A percentile compares a stretch with the other conserved stretches of the same genome.
These are phyloP conservation scores for Ophioceras dolichostomum DNA, from an alignment of 2,329 filamentous ascomycete species.

Conservation along the genomic window DNA sequence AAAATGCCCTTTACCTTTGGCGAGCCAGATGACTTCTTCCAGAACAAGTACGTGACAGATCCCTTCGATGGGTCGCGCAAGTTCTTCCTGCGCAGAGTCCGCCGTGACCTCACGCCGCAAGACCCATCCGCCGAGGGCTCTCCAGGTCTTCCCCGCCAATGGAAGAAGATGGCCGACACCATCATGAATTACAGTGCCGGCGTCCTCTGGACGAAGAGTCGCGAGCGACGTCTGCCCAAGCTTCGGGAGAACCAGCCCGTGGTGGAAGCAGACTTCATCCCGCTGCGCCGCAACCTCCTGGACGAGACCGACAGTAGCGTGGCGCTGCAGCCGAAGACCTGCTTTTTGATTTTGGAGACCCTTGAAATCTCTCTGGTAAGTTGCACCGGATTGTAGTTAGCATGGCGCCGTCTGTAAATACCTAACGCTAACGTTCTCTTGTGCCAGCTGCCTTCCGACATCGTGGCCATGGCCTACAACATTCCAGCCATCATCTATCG, in stretches of 20 bases:
- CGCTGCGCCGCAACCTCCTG: constrained; percentile 72
- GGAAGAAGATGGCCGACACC: constrained; percentile 27
- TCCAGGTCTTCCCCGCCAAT: no score
- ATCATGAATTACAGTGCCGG: constrained; percentile 82
- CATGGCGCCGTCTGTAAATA: background rate
- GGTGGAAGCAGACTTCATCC: constrained; percentile 59
- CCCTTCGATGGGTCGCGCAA: constrained; percentile 52
- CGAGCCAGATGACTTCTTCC: constrained; percentile 34
- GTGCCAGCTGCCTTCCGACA: constrained; percentile 53
- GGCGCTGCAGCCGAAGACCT: constrained; percentile 24
- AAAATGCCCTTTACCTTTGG: constrained; percentile 26
- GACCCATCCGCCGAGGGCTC: constrained; percentile 54
- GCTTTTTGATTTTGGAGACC: constrained; percentile 66
- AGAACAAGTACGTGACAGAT: constrained; percentile 42
- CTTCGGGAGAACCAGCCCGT: constrained; percentile 62
- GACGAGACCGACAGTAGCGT: constrained; percentile 45
- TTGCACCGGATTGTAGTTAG: constrained; percentile 8
- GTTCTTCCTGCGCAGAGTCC: constrained; percentile 39
- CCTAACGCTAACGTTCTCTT: constrained; percentile 9
- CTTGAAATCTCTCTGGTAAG: constrained; percentile 64
- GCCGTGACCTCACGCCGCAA: constrained; percentile 45
- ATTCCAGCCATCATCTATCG: constrained; percentile 79
- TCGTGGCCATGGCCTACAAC: constrained; percentile 62
- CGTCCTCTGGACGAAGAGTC: constrained; percentile 52
- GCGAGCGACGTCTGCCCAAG: constrained; percentile 34